Base-by-base conservation (phyloP, 306 rosid species). In the Cucumis melo region DNA sequence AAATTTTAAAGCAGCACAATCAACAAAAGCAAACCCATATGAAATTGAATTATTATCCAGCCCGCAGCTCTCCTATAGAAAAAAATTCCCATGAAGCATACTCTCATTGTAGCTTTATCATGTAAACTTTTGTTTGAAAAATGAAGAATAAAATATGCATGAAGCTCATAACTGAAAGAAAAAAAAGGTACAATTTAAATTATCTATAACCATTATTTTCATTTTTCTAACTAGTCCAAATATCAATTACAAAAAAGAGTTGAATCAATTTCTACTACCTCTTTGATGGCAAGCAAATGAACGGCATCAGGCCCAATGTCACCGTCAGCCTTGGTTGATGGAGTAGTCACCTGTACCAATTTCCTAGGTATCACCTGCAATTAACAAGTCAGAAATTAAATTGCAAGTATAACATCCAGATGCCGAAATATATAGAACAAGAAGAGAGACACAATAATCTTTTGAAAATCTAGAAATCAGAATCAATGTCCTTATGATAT, bases 21-120 rank as follows among this genome's bases (percentile, higher is more conserved):
- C 99, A 81, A 89, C 95, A 85, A 92, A 94, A 66, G 96, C 96
- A 80, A 94, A 94, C 76, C 97, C 99, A 84, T 84, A 92, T 24
- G 81, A 81, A 79, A 84, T 83, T 54, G 93, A 87, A 80, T 91
- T 96, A 84, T 85, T 83, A 74, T 84, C 89, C 78, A 67, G 81
- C 81, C 61, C 87, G 55, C 32, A 81, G 58, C 75, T 82, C 59
- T 65, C 94, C 98, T 93, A 79, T 39, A 56, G 62, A 56, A 75
- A 38, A 27, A 41, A 75, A n/a, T n/a, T n/a, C 65, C 66, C n/a
- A 56, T 36, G 54, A 55, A 75, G 21, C 78, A 75, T 39, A n/a
- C 54, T 20, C 38, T 54, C 76, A 38, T 12, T 54, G 36, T 19
- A 74, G 15, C 66, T 21, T 20, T 38, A n/a, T 21, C 24, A 19